Evolutionary conservation across 1,284 basidiomycete genomes (phyloP).

Genomic region (Hymenochaete sp.): DNA sequence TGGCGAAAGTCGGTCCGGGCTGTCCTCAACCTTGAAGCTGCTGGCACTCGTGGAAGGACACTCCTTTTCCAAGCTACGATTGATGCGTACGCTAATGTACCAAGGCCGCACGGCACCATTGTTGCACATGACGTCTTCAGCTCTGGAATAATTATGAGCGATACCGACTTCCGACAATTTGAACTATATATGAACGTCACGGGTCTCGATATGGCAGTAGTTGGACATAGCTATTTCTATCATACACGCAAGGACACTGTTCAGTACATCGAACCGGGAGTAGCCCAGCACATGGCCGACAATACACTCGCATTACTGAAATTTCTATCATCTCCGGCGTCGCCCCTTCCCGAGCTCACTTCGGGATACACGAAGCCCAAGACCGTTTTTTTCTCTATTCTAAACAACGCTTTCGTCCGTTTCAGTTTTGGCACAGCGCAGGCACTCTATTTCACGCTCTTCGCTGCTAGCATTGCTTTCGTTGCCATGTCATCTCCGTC

Average conservation of each 20-base stretch:
- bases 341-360: constrained; percentile 55
- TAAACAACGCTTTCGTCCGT: constrained; percentile 56
- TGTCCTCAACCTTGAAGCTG: constrained; percentile 90
- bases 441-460: constrained; percentile 54
- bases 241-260: constrained; percentile 86
- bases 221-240: constrained; percentile 90
- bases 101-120: constrained; percentile 86
- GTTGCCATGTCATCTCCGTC: constrained; percentile 27
- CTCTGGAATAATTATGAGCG: constrained; percentile 85
- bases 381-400: constrained; percentile 71
- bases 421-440: constrained; percentile 70
- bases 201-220: constrained; percentile 87
- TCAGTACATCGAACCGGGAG: constrained; percentile 73
- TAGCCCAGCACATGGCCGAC: constrained; percentile 86
- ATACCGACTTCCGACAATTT: constrained; percentile 94
- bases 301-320: constrained; percentile 80
- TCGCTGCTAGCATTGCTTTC: constrained; percentile 39
- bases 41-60: constrained; percentile 83
- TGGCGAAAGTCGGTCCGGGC: constrained; percentile 71
- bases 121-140: constrained; percentile 92
- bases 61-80: constrained; percentile 96
- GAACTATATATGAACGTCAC: constrained; percentile 84
- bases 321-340: constrained; percentile 64
- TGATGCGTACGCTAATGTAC: constrained; percentile 79
- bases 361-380: constrained; percentile 47